Conservation (phyloP, 257 asterid genomes). For the Rhazya stricta region DNA sequence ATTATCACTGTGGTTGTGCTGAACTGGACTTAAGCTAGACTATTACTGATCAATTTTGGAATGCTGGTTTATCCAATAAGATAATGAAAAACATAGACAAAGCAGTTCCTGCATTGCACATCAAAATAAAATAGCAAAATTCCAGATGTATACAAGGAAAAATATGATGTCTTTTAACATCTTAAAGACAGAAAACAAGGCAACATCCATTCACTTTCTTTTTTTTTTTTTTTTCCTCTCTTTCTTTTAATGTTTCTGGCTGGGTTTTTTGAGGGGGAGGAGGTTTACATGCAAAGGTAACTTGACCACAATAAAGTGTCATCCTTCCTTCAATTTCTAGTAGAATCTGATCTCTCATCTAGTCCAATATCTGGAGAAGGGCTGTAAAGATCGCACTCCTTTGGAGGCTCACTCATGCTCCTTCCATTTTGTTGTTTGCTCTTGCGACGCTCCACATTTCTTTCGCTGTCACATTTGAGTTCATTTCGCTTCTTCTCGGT, state of each 20-base stretch:
- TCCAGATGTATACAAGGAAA: slow-evolving; percentile 9
- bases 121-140: neutral
- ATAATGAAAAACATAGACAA: neutral
- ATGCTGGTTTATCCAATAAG: neutral
- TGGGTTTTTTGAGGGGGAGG: neutral
- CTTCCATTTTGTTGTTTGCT: slow-evolving; percentile 32
- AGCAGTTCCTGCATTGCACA: slow-evolving; percentile 4
- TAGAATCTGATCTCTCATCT: slow-evolving; percentile 21
- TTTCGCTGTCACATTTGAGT: slow-evolving; percentile 27
- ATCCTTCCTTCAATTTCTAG: slow-evolving; percentile 18
- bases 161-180: slow-evolving; percentile 5
- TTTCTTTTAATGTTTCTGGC: no score
- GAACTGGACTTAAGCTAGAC: no score
- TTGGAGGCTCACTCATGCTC: slow-evolving; percentile 71
- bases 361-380: slow-evolving; percentile 32
- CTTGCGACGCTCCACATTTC: slow-evolving; percentile 26
- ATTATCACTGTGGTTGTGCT: no score
- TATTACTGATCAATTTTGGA: neutral
- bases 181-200: neutral
- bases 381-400: slow-evolving; percentile 43
- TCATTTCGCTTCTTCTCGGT: slow-evolving; percentile 12
- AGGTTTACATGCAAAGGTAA: neutral
- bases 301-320: slow-evolving; percentile 3
- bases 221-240: neutral
- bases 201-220: neutral